Base-by-base conservation (phyloP, 1,284 basidiomycete genomes). In the Phenoliferia sp. region DNA sequence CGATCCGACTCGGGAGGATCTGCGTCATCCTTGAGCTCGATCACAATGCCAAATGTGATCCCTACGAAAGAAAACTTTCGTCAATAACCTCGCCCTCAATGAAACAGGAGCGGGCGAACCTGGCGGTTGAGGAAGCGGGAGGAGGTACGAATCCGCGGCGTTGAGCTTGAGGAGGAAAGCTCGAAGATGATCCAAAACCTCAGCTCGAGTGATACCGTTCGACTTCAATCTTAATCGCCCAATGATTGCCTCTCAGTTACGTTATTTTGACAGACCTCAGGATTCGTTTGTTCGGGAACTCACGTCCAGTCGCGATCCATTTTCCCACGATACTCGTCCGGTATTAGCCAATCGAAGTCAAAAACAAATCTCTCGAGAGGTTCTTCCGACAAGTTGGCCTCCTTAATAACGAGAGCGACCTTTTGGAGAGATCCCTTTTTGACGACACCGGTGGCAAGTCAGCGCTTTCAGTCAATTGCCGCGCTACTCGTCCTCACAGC, bases 91-190 rank as follows among this genome's bases (percentile, higher is more conserved):
- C 78, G 77, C 78, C 85, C 85, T 71, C 82, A 83, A 48, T 52
- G 63, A 3, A 32, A 32, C 9, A 63, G 28, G n/a, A 63, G 44
- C 60, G 77, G 68, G 88, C 81, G 62, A 85, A 83, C 31, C 86
- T 84, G 15, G 44, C 29, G 39, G 39, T 44, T 54, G 58, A 67
- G 48, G 31, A 10, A 65, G 17, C 2, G 57, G 50, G 65, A 72
- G 69, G 26, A 97, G 81, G 73, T 90, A 87, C 4, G 88, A 83
- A 74, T 94, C 90, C 29, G 93, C 83, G 81, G 90, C 88, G 68
- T 82, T 86, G 39, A 96, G 83, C 76, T 92, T 93, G 73, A 92
- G 84, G 62, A 96, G 83, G 76, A 94, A 92, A 2, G 88, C 89
- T 16, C 92, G 86, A 71, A 95, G 88, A 75, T 90, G 88, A 74